Evolutionary conservation across 1,284 basidiomycete genomes (phyloP), one percentile per base, ranked within the genome.

Genomic region (Leccinum angustisporum): DNA sequence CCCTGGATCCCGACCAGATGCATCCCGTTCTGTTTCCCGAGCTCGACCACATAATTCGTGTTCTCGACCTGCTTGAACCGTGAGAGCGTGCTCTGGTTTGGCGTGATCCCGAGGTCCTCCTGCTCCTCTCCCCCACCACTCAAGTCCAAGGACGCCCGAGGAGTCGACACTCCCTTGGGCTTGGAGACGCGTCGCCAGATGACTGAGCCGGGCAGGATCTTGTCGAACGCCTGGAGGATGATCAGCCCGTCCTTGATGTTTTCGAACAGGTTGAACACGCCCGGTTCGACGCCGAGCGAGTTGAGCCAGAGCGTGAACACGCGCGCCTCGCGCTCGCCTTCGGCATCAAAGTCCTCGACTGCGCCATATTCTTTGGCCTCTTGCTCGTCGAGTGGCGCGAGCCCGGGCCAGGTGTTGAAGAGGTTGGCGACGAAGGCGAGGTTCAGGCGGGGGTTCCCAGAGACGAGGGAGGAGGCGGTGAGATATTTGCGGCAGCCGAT

Each of bases 261-360:
- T 80, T 98, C 94, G 74, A 98, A 99, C 65, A 99, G 79, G 80
- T 98, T 96, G 84, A 94, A 96, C 9, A 99, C 95, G 60, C 89
- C 90, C 0, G 97, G 97, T 58, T 99, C 95, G 64, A 98, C 97
- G 66, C 94, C 94, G 58, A 99, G 85, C 43, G 91, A 94, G 82
- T 99, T 99, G 68, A 99, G 85, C 97, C 97, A 99, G 30, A 99
- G 86, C 0, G 93, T 99, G 74, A 99, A 99, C 34, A 97, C 97
- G 51, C 97, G 88, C 5, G 97, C 97, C 77, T 99, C 97, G 59
- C 97, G 88, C 78, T 99, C 97, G 64, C 97, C 97, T 77, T 99
- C 97, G 1, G 97, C 97, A 69, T 99, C 97, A 75, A 99, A 99
- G 80, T 99, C 97, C 73, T 98, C 97, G 50, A 98, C 87, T 6